Conservation (phyloP, 2,329 filamentous ascomycete species). For the Aphanoascus verrucosus region DNA sequence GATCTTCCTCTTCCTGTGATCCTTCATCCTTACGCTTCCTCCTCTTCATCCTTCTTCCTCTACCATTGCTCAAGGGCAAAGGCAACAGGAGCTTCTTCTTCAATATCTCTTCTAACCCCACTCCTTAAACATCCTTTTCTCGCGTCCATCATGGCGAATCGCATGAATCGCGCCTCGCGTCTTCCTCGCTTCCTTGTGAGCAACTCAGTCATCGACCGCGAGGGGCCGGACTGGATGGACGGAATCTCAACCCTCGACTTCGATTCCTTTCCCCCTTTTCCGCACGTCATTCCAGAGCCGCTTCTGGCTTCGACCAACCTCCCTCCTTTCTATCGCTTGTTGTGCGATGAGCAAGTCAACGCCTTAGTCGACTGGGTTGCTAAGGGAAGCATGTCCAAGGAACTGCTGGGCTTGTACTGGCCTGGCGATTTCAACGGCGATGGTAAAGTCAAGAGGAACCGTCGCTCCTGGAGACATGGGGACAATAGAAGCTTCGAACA, state of each 20-base stretch:
- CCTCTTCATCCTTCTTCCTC: no score
- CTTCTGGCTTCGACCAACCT: constrained; percentile 9
- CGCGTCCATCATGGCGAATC: constrained; percentile 1
- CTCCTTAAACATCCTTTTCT: neutral
- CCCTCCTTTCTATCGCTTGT: constrained; percentile 12
- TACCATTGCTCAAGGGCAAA: no score
- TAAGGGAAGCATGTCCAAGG: constrained; percentile 12
- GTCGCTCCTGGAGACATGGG: constrained; percentile 11
- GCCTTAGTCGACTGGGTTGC: constrained; percentile 6
- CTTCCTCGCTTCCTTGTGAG: constrained; percentile 9
- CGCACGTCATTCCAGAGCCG: constrained; percentile 10
- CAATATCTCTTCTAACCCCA: no score
- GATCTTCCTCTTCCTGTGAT: no score
- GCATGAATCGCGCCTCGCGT: constrained; percentile 6
- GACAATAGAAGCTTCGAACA: constrained; percentile 1
- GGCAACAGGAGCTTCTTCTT: no score
- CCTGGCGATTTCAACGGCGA: constrained; percentile 14
- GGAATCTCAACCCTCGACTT: constrained; percentile 13
- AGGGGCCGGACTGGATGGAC: constrained; percentile 14
- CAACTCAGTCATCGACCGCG: constrained; percentile 7
- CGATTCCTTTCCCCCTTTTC: constrained; percentile 11
- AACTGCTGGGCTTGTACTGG: constrained; percentile 13
- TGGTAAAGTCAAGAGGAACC: constrained; percentile 13
- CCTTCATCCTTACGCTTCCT: no score
- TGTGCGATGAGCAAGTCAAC: constrained; percentile 9